Evolutionary conservation across 2,329 filamentous ascomycete genomes (phyloP), one percentile per base, ranked within the genome.

Genomic region (Tolypocladium ophioglossoides): DNA sequence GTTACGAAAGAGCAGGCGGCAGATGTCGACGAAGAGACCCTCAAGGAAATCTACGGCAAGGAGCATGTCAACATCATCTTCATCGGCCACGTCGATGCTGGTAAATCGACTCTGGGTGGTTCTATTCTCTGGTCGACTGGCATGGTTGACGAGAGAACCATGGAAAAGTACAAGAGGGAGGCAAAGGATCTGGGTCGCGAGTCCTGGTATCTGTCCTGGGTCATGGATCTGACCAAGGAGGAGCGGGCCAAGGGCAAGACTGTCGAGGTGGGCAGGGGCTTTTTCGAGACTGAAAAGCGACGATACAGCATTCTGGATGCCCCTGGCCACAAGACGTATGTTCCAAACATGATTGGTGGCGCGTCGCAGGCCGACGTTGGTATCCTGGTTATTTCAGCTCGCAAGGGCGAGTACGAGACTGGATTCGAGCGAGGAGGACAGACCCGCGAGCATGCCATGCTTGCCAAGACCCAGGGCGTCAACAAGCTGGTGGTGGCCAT

Each of bases 191-290:
- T 94, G 60, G 94, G 94, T 52, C 88, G 91, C 76, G 94, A 97
- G 75, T 95, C 92, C 4, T 99, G 94, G 94, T 99, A 97, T 71
- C 80, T 99, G 24, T 99, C 94, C 46, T 99, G 95, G 94, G 95
- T 91, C 57, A 82, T 99, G 64, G 94, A 99, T 79, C 72, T 97
- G 70, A 99, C 91, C 62, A 96, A 92, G 72, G 95, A 99, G 72
- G 94, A 99, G 70, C 84, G 95, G 66, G 78, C 89, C 52, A 95
- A 97, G 79, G 94, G 94, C 62, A 99, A 97, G 78, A 99, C 94
- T 7, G 91, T 99, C 59, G 94, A 99, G 72, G 92, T 97, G 61
- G 94, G 94, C 30, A 84, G 92, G 67, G 94, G 89, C 14, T 96
- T 89, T 72, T 96, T 99, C 72, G 94, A 97, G 77, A 96, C 94